Base-by-base conservation (phyloP, 2,329 filamentous ascomycete species). In the Apiospora malaysiana region DNA sequence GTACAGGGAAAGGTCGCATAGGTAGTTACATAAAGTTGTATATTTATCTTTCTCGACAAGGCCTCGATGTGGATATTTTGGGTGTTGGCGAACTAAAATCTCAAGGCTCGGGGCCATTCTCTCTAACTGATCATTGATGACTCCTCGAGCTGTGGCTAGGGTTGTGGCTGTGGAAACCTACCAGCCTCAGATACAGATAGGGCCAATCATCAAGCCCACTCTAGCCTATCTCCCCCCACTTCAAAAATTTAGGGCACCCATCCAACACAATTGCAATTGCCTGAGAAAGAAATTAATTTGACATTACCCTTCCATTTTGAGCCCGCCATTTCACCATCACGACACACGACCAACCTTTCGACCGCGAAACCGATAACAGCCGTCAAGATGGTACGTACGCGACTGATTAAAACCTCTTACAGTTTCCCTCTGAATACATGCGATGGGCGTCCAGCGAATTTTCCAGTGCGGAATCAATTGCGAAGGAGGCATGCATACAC, bases 381-480 rank as follows among this genome's bases (percentile, higher is more conserved):
- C 83, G 84, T 82, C 84, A 86, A 85, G 81, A 86, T 86, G 84
- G 84, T 77, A 76, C 69, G 76, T 76, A 67, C 83, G 56, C 56
- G 56, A 63, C 32, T 63, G 56, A 63, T 63, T 18, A 18, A 63
- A 63, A n/a, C 27, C 56, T 40, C 18, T 63, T 63, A 63, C 18
- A 37, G n/a, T 59, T 37, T 23, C 27, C 18, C 32, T 40, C 56
- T 63, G 56, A 63, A 63, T 9, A 40, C 56, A 63, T 68, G 66
- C 66, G 66, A 69, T 69, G 46, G 68, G 47, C 68, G 68, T 32
- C 49, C n/a, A 69, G 43, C 67, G 46, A 65, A 63, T 63, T 63
- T 63, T 63, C 21, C 56, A 32, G 32, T 40, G 27, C 27, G 18
- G 32, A 32, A 63, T 63, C 56, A 40, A 63, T 40, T 63, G 27